Conservation (phyloP, 768 basidiomycete species). For the Termitomyces sp. region DNA sequence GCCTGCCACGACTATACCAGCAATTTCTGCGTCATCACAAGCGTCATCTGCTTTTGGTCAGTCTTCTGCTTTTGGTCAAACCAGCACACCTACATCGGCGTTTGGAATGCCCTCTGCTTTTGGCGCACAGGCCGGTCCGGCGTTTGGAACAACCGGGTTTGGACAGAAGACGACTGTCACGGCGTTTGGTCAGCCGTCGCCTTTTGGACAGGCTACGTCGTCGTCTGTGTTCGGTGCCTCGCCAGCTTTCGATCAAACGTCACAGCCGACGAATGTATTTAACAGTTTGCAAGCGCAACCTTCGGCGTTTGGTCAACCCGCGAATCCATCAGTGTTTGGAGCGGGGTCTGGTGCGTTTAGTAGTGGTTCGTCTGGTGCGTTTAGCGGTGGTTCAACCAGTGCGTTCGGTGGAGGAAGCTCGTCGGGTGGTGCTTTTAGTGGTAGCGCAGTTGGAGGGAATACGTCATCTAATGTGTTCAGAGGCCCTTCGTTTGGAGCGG, state of each 20-base stretch:
- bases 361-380: slow-evolving; percentile 8
- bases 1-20: slow-evolving; percentile 5
- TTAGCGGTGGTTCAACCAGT: slow-evolving; percentile 12
- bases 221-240: slow-evolving; percentile 2
- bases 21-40: neutral
- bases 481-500: slow-evolving; percentile 12
- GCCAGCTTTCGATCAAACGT: slow-evolving; percentile 21
- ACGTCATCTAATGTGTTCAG: slow-evolving; percentile 19
- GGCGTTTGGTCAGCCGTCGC: slow-evolving; percentile 21
- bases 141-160: slow-evolving; percentile 19
- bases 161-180: slow-evolving; percentile 3
- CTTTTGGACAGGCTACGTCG: slow-evolving; percentile 4
- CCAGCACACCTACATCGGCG: slow-evolving; percentile 13
- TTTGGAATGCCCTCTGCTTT: slow-evolving; percentile 24
- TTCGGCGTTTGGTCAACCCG: slow-evolving; percentile 8
- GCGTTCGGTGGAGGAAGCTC: neutral
- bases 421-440: slow-evolving; percentile 18
- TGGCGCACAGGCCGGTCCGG: slow-evolving; percentile 4
- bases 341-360: neutral
- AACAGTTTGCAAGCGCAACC: neutral
- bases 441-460: slow-evolving; percentile 6
- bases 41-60: slow-evolving; percentile 17
- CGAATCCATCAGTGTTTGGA: slow-evolving; percentile 7
- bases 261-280: slow-evolving; percentile 18
- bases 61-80: slow-evolving; percentile 12